These are phyloP conservation scores for Tanozyma kutaoensis DNA, from an alignment of 805 yeast genomes.

Conservation along the genomic window DNA sequence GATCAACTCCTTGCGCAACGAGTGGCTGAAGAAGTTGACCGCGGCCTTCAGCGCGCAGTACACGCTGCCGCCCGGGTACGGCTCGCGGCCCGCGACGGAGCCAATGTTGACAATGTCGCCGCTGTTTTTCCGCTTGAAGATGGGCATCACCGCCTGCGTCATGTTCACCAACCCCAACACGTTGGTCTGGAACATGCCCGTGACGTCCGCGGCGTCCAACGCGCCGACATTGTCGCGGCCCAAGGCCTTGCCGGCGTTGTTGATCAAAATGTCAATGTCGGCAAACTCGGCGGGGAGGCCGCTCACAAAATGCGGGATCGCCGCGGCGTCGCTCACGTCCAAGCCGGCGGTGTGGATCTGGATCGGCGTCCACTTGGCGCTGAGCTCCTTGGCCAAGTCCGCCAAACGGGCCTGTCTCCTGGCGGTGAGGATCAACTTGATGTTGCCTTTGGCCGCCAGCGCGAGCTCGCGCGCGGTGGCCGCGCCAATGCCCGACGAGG, in stretches of 20 bases:
- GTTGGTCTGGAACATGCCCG: conserved; percentile 73
- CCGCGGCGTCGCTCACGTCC: conserved; percentile 24
- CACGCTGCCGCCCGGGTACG: conserved; percentile 69
- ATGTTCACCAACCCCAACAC: conserved; percentile 75
- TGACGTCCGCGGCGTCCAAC: conserved; percentile 49
- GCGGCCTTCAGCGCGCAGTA: conserved; percentile 71
- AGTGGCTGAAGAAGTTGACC: conserved; percentile 56
- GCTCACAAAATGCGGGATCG: conserved; percentile 35
- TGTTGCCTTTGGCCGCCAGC: conserved; percentile 54
- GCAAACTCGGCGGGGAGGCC: conserved; percentile 45
- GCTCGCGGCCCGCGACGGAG: conserved; percentile 68
- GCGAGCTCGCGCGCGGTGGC: conserved; percentile 88
- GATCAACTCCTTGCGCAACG: conserved; percentile 63
- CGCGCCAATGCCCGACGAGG: conserved; percentile 89
- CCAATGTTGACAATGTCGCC: conserved; percentile 71
- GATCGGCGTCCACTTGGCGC: conserved; percentile 32
- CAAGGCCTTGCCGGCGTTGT: conserved; percentile 67
- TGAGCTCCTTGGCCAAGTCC: conserved; percentile 33
- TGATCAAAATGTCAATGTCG: conserved; percentile 53
- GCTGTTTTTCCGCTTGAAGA: conserved; percentile 52
- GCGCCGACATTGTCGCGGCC: conserved; percentile 71
- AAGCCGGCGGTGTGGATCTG: conserved; percentile 45
- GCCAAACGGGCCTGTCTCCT: conserved; percentile 57
- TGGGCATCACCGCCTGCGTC: conserved; percentile 68
- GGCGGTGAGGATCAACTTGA: conserved; percentile 65